Percentiles rank a stretch among this genome's conserved stretches.
phyloP scores from a whole-genome alignment of 139 green algal species.

The Zygnema circumcarinatum region DNA sequence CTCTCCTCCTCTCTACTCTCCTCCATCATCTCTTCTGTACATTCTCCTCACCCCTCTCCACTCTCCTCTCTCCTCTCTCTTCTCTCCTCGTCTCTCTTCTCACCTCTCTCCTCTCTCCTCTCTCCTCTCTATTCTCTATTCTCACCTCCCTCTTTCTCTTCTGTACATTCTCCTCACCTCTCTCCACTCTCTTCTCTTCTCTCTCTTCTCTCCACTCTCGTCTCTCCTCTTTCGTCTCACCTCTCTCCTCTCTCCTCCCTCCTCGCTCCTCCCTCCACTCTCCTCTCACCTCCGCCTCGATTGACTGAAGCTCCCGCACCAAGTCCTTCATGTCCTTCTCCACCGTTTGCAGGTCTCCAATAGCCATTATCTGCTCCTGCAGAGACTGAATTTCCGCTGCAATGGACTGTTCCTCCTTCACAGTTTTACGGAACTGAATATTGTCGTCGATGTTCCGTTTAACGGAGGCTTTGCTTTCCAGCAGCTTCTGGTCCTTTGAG shows the following conservation, averaged over 20 bases:
- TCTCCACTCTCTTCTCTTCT: neutral
- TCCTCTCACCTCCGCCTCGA: neutral
- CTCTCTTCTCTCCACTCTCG: neutral
- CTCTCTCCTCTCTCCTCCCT: neutral
- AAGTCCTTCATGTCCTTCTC: slow-evolving; percentile 60
- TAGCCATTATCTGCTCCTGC: slow-evolving; percentile 35
- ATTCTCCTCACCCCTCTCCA: neutral
- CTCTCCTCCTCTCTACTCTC: neutral
- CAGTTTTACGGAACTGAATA: slow-evolving; percentile 46
- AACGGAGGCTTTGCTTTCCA: slow-evolving; percentile 33
- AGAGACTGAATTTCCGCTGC: slow-evolving; percentile 43
- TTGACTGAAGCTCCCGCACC: neutral
- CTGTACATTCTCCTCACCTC: neutral
- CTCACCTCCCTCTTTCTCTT: neutral
- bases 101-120: neutral
- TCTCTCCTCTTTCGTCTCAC: neutral
- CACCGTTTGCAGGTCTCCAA: slow-evolving; percentile 59
- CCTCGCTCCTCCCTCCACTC: neutral
- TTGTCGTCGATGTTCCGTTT: slow-evolving; percentile 63
- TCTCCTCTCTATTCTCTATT: neutral
- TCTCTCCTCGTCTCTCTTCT: neutral
- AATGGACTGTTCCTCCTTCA: slow-evolving; percentile 55
- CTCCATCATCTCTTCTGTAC: neutral
- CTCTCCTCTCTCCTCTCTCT: neutral
- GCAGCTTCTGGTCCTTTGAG: slow-evolving; percentile 5